Base-by-base conservation (phyloP, 1,139 yeast genomes). In the Magnusiomyces paraingens region DNA sequence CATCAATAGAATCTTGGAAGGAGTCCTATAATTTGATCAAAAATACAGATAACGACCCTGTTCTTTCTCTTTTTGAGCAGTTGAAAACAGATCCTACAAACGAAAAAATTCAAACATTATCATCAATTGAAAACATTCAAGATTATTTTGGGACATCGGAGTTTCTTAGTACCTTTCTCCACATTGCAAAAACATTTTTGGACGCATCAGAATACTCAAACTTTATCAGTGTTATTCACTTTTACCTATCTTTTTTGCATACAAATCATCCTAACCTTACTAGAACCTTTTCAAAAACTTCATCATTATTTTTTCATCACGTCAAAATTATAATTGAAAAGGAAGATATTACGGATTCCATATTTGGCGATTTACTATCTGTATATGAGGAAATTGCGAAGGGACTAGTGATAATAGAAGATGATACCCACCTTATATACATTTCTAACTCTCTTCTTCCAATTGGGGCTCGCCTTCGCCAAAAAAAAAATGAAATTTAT, bases 361-460 rank as follows among this genome's bases (percentile, higher is more conserved):
- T 49, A 48, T 36, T 26, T 11, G 4, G 39, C 32, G 20, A 51
- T 14, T 41, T 56, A 17, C 46, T 53, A 8, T 11, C 18, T 11
- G 43, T 53, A n/a, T 56, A 54, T 26, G 51, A 53, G n/a, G 47
- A 42, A 17, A 45, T 55, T 12, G 44, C 47, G 2, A 48, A 52
- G 14, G 20, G 36, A 17, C 47, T 52, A 15, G 52, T 18, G 12
- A n/a, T 17, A 11, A 32, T 43, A 3, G 47, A 50, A 3, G 57
- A 55, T 36, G 17, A 26, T 11, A 1, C 47, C 6, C 55, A 56
- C 15, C 50, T 60, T 6, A 40, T 55, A 22, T 57, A 58, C 41
- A 53, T 60, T 32, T 59, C 62, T 10, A 57, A 58, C 52, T 55
- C 58, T 22, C 47, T 60, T n/a, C 52, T 60, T 4, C 53, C 60